These are phyloP conservation scores for Vanilla planifolia DNA, from an alignment of 106 monocot genomes.

Conservation along the genomic window DNA sequence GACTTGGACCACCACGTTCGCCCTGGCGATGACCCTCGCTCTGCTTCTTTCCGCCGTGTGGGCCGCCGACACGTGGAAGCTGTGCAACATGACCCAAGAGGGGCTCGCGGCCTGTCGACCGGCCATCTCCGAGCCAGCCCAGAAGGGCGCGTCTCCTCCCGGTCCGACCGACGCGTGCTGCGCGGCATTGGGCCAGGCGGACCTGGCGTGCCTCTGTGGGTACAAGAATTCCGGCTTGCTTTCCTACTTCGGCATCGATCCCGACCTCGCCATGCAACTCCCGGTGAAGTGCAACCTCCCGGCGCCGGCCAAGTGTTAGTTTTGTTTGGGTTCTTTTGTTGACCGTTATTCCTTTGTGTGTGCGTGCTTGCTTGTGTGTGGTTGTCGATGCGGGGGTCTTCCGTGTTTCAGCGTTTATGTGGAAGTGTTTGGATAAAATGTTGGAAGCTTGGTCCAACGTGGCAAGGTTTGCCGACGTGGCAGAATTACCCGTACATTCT, in stretches of 20 bases:
- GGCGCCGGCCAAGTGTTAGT: conserved; percentile 15
- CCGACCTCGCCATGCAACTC: conserved; percentile 43
- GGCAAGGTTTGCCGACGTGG: too few species aligned
- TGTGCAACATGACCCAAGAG: conserved; percentile 44
- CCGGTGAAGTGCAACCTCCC: conserved; percentile 38
- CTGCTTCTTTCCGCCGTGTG: neutral
- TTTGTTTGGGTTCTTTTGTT: neutral
- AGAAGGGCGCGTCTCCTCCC: conserved; percentile 17
- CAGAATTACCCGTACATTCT: too few species aligned
- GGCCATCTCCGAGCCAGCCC: conserved; percentile 16
- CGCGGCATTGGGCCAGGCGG: conserved; percentile 26
- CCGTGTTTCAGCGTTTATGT: too few species aligned
- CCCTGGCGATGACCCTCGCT: neutral
- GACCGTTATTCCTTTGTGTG: neutral
- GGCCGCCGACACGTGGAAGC: conserved; percentile 6
- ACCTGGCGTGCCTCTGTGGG: conserved; percentile 51
- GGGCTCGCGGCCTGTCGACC: conserved; percentile 48
- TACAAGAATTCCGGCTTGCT: conserved; percentile 42
- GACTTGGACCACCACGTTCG: neutral
- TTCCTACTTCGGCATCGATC: conserved; percentile 27
- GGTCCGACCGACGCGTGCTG: conserved; percentile 39
- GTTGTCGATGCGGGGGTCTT: too few species aligned
- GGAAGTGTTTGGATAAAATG: too few species aligned
- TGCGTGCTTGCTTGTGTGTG: neutral
- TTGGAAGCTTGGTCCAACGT: neutral